Evolutionary conservation across 495 filamentous ascomycete species (phyloP).

Genomic region (Penicillium manginii): DNA sequence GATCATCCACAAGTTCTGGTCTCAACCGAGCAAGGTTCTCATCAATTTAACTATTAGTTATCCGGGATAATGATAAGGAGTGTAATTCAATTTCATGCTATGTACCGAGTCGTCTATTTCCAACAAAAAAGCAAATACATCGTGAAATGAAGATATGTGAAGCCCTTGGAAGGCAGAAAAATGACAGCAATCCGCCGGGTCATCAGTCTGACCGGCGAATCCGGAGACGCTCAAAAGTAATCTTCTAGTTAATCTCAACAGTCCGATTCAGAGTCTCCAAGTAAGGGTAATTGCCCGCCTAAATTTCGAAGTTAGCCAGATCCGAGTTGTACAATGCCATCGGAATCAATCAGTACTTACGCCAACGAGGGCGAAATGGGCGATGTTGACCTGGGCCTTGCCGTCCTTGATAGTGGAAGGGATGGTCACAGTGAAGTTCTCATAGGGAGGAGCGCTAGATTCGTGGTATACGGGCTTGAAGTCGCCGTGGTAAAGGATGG

Average conservation of each 20-base stretch:
- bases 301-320: background rate
- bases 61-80: background rate
- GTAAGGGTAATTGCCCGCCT: slow-evolving; percentile 10
- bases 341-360: slow-evolving; percentile 27
- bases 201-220: background rate
- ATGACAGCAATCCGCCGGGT: background rate
- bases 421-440: slow-evolving; percentile 44
- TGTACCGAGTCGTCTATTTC: background rate
- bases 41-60: background rate
- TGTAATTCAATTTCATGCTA: background rate
- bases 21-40: no score
- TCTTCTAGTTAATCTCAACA: slow-evolving; percentile 10
- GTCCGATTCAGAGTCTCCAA: slow-evolving; percentile 13
- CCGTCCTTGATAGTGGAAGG: slow-evolving; percentile 23
- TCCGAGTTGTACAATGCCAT: background rate
- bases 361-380: slow-evolving; percentile 39
- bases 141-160: slow-evolving; percentile 4
- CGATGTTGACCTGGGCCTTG: slow-evolving; percentile 34
- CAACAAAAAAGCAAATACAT: background rate
- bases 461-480: slow-evolving; percentile 40
- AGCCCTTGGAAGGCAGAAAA: background rate
- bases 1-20: no score
- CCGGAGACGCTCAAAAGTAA: background rate
- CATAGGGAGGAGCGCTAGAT: slow-evolving; percentile 28
- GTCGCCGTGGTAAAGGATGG: slow-evolving; percentile 33